Evolutionary conservation across 2,329 filamentous ascomycete species (phyloP).

Genomic region (Conoideocrella luteorostrata): DNA sequence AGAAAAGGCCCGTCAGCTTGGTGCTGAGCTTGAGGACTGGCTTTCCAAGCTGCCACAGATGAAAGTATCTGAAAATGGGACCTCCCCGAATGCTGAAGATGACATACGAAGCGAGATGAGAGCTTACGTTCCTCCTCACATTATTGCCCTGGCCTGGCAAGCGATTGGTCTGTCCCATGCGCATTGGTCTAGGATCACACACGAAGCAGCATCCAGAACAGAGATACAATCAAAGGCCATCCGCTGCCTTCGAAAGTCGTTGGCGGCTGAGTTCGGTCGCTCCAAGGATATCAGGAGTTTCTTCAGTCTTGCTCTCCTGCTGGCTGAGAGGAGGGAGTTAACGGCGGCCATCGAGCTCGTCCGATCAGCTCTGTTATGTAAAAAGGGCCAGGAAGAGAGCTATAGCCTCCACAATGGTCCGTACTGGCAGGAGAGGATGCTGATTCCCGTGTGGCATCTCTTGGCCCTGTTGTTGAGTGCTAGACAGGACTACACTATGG

Average conservation of each 20-base stretch:
- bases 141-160: slow-evolving; percentile 68
- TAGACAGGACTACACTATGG: slow-evolving; percentile 75
- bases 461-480: slow-evolving; percentile 80
- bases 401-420: slow-evolving; percentile 39
- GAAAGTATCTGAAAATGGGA: slow-evolving; percentile 19
- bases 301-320: slow-evolving; percentile 75
- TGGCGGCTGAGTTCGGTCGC: slow-evolving; percentile 60
- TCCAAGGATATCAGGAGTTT: slow-evolving; percentile 67
- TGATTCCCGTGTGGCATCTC: slow-evolving; percentile 86
- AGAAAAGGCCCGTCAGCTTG: slow-evolving; percentile 70
- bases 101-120: slow-evolving; percentile 27
- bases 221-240: slow-evolving; percentile 74
- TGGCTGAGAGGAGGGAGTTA: slow-evolving; percentile 81
- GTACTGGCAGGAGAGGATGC: slow-evolving; percentile 56
- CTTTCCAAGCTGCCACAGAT: slow-evolving; percentile 51
- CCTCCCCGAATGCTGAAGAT: slow-evolving; percentile 22
- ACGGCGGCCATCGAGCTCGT: slow-evolving; percentile 74
- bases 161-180: slow-evolving; percentile 81
- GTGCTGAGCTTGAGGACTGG: slow-evolving; percentile 66
- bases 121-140: slow-evolving; percentile 46
- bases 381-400: slow-evolving; percentile 39
- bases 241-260: slow-evolving; percentile 64
- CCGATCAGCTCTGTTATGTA: slow-evolving; percentile 65
- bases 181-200: slow-evolving; percentile 79
- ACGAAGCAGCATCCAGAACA: slow-evolving; percentile 62